Conservation (phyloP, 1,139 yeast species). For the Blastobotrys raffinosifermentans region DNA sequence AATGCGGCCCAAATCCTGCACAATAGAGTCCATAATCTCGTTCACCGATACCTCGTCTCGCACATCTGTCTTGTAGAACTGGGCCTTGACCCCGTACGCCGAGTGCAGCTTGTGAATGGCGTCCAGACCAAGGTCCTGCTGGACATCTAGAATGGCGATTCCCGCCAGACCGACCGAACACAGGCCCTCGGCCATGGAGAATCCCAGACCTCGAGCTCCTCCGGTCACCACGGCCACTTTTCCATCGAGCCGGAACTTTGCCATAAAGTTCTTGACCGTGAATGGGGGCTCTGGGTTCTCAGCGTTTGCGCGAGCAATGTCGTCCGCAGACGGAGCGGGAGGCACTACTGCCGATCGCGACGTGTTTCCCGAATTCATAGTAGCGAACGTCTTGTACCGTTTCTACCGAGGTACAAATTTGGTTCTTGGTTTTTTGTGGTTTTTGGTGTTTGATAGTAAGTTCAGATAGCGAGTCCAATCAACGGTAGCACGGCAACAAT, state of each 20-base stretch:
- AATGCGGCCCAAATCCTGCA: constrained; percentile 55
- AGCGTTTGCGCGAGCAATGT: constrained; percentile 34
- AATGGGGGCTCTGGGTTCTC: constrained; percentile 31
- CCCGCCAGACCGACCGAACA: constrained; percentile 69
- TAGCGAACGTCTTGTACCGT: constrained; percentile 9
- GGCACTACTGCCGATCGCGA: constrained; percentile 36
- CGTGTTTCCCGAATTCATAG: constrained; percentile 16
- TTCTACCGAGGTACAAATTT: too few relatives aligned
- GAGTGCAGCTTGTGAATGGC: constrained; percentile 48
- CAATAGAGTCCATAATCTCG: constrained; percentile 46
- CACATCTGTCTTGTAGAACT: constrained; percentile 62
- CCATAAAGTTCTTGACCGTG: constrained; percentile 34
- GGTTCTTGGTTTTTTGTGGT: too few relatives aligned
- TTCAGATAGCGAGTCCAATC: too few relatives aligned
- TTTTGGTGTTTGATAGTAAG: too few relatives aligned
- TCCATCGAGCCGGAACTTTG: constrained; percentile 56
- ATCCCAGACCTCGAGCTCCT: constrained; percentile 65
- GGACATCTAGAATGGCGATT: constrained; percentile 44
- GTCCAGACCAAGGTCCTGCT: constrained; percentile 41
- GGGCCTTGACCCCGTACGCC: constrained; percentile 55
- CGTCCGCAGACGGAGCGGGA: constrained; percentile 37
- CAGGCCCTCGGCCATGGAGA: constrained; percentile 59
- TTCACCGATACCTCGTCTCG: constrained; percentile 51
- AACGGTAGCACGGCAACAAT: too few relatives aligned
- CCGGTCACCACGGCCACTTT: constrained; percentile 64